Base-by-base conservation (phyloP, 352 stramenopile genomes). In the Phytophthora chlamydospora region DNA sequence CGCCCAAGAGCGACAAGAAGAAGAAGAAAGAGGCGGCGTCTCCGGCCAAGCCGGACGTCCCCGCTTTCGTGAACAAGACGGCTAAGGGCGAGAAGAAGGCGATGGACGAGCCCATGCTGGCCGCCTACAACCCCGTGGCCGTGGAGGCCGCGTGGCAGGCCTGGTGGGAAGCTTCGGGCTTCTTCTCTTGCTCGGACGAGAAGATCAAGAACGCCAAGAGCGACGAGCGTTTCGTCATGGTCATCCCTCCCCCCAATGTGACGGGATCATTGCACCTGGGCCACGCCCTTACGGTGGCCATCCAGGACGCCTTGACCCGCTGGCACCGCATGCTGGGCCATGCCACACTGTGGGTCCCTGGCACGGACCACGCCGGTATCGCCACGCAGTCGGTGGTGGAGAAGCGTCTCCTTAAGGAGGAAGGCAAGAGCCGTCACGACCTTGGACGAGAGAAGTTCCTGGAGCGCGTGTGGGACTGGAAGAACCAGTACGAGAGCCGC, bases 271-370 rank as follows among this genome's bases (percentile, higher is more conserved):
- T 99, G 34, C 97, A 99, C 73, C 93, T 99, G 66, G 98, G 98
- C 11, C 98, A 99, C 71, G 97, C 98, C 21, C 97, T 99, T 47
- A 99, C 98, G 33, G 95, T 99, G 11, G 92, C 97, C 33, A 90
- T 99, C 62, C 89, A 98, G 86, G 97, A 99, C 81, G 90, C 98
- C 29, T 78, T 99, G 47, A 94, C 97, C 24, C 85, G 98, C 33
- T 99, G 97, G 89, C 95, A 99, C 85, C 91, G 97, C 27, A 99
- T 99, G 98, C 83, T 96, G 17, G 98, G 98, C 16, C 85, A 98
- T 58, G 93, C 96, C 29, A 98, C 97, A n/a, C 73, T 99, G 9
- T 99, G 97, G 96, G 85, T 99, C 17, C 98, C 98, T 0, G 97
- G 96, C 65, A 95, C 89, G 43, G 98, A 99, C 73, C 98, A 99